phyloP scores from a whole-genome alignment of 129 eudicot species.

The Flaveria robusta region DNA sequence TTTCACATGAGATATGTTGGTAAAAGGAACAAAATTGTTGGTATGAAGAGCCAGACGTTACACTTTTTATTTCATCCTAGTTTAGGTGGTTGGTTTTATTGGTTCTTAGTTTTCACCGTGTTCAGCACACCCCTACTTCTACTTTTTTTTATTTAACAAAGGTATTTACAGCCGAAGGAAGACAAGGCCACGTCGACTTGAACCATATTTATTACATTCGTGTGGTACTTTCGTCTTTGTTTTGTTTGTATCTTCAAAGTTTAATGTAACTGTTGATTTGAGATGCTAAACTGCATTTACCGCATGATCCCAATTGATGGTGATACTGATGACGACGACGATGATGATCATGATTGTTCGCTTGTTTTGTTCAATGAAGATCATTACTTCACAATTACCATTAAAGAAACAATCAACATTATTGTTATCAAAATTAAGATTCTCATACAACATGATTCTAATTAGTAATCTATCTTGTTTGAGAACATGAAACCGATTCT shows the following conservation, averaged over 20 bases:
- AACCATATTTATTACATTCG: slow-evolving; percentile 9
- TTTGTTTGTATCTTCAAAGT: slow-evolving; percentile 11
- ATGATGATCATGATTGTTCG: neutral
- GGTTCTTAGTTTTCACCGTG: neutral
- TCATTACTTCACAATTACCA: neutral
- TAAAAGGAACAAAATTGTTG: too few species aligned
- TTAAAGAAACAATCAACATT: neutral
- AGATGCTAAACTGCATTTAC: slow-evolving; percentile 17
- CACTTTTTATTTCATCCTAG: neutral
- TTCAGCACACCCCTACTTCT: neutral
- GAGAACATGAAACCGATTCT: too few species aligned
- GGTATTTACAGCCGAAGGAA: slow-evolving; percentile 53
- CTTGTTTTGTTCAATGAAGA: slow-evolving; percentile 27
- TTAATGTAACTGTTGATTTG: slow-evolving; percentile 19
- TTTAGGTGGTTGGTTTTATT: neutral
- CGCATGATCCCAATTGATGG: slow-evolving; percentile 14
- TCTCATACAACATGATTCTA: too few species aligned
- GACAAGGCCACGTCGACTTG: slow-evolving; percentile 46
- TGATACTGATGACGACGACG: neutral
- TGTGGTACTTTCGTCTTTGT: slow-evolving; percentile 31
- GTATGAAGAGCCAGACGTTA: too few species aligned
- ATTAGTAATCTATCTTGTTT: too few species aligned
- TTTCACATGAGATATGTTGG: too few species aligned
- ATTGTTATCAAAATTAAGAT: too few species aligned
- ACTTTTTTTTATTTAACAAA: slow-evolving; percentile 2